Percentiles rank a stretch among this genome's conserved stretches.
phyloP scores from a whole-genome alignment of 2,329 filamentous ascomycete genomes.

The Lachnellula cervina region DNA sequence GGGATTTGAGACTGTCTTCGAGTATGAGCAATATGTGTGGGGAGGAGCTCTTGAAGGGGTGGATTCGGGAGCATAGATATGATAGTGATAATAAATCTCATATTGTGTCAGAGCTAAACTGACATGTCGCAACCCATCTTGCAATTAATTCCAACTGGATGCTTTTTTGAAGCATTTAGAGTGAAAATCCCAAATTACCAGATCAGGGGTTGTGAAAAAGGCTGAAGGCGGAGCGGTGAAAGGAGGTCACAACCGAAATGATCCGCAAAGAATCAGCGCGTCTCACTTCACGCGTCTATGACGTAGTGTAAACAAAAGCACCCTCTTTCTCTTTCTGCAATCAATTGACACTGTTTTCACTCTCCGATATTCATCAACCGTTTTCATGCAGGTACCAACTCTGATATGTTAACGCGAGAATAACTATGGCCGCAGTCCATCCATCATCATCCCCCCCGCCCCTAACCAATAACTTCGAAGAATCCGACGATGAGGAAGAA shows the following conservation, averaged over 20 bases:
- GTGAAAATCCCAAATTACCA: not conserved
- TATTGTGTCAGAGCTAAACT: too few species aligned
- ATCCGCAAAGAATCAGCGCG: not conserved
- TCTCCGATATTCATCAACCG: too few species aligned
- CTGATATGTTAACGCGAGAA: not conserved
- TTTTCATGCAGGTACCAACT: too few species aligned
- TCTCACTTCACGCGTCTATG: not conserved
- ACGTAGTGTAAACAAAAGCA: not conserved
- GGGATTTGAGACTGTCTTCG: conserved; percentile 37
- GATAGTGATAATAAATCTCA: not conserved
- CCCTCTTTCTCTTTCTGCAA: not conserved
- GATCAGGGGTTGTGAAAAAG: not conserved
- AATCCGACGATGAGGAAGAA: not conserved
- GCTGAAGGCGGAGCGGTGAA: not conserved
- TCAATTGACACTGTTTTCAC: too few species aligned
- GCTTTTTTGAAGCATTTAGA: too few species aligned
- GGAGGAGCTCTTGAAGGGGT: not conserved
- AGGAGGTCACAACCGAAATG: not conserved
- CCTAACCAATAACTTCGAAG: not conserved
- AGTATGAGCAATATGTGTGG: conserved; percentile 29
- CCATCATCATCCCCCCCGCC: not conserved
- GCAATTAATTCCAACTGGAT: too few species aligned
- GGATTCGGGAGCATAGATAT: not conserved
- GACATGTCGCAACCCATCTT: too few species aligned
- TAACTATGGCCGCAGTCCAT: not conserved